A percentile compares a stretch with the other conserved stretches of the same genome.
Evolutionary conservation across 441 rosid genomes (phyloP).

Genomic region (Euphorbia corollata): DNA sequence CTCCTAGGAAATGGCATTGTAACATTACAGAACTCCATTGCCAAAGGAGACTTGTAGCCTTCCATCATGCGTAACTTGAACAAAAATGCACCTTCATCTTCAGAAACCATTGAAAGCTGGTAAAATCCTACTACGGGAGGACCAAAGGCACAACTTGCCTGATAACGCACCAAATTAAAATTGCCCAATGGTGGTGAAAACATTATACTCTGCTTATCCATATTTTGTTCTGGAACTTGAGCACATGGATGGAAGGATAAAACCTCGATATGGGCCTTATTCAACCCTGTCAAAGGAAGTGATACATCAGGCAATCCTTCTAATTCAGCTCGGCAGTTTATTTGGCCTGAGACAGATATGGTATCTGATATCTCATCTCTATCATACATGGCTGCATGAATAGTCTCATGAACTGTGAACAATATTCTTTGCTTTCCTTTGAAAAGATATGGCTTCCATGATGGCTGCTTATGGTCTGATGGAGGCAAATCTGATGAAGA

Average conservation of each 20-base stretch:
- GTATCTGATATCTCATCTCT: constrained; percentile 85
- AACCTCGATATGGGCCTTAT: constrained; percentile 54
- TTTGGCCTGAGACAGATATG: constrained; percentile 74
- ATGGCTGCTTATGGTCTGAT: constrained; percentile 75
- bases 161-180: constrained; percentile 76
- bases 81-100: constrained; percentile 93
- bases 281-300: constrained; percentile 65
- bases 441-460: constrained; percentile 91
- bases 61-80: constrained; percentile 81
- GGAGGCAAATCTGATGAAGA: constrained; percentile 70
- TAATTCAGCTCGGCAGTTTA: constrained; percentile 83
- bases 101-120: constrained; percentile 94
- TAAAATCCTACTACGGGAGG: constrained; percentile 87
- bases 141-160: constrained; percentile 61
- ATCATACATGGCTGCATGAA: constrained; percentile 80
- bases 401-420: constrained; percentile 70
- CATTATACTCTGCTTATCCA: constrained; percentile 70
- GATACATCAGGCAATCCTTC: constrained; percentile 95
- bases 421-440: constrained; percentile 76
- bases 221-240: constrained; percentile 79
- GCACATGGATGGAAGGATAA: constrained; percentile 85
- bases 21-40: constrained; percentile 85
- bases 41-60: constrained; percentile 69
- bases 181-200: constrained; percentile 85
- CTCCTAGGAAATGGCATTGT: constrained; percentile 94